Base-by-base conservation (phyloP, 208 protist species). In the Entamoeba moshkovskii region DNA sequence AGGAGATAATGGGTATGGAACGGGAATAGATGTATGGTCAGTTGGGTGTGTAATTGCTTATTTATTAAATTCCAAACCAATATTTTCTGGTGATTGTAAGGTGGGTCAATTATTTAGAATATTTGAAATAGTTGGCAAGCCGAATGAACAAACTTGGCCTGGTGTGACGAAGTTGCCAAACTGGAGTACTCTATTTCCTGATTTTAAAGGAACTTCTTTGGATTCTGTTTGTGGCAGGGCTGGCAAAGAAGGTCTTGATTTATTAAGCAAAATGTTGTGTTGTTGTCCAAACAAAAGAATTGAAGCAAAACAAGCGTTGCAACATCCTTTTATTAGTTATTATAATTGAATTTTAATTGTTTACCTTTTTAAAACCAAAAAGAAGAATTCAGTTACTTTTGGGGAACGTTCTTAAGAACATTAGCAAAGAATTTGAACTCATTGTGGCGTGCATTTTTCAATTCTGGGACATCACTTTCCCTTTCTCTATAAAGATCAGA, bases 21-120 rank as follows among this genome's bases (percentile, higher is more conserved):
- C 98, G 0, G 97, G 98, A 2, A 98, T 99, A 22, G 99, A 99
- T 96, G 97, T 99, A 22, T 99, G 99, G 99, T 98, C 97, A 2
- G 98, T 99, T 92, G 99, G 99, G 52, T 99, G 98, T 95, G 99
- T 99, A 94, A 98, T 99, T 94, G 98, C 98, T 42, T 98, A 99
- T 96, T 98, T 99, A 96, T 96, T 98, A 29, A 96, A 44, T n/a
- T 33, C 44, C 5, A 46, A 38, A 46, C 95, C 95, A 4, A 44
- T 96, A 11, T 96, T 95, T 92, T 46, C 91, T 3, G 95, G 95
- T 33, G 95, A 96, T 46, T 94, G 22, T 38, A 85, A 96, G 47
- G 94, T 96, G 18, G 95, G 93, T 25, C 33, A 96, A 92, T 38
- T 96, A 3, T 95, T 94, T 91, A 94, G 93, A n/a, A 96, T 96